Conservation (phyloP, 75 land plant species). For the Cupressus sempervirens region DNA sequence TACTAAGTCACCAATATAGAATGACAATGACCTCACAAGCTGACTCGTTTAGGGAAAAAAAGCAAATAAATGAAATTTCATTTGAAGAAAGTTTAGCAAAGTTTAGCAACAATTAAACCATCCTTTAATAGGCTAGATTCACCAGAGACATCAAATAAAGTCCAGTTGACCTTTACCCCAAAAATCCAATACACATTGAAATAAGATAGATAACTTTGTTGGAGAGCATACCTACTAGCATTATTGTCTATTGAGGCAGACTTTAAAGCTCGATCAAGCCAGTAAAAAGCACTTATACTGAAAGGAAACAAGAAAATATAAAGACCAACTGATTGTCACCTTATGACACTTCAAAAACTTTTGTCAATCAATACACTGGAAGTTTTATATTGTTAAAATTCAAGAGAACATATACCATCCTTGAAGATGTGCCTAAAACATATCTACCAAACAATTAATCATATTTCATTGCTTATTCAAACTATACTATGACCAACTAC, state of each 20-base stretch:
- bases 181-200: not conserved
- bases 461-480: slow-evolving; percentile 3
- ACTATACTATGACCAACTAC: not conserved
- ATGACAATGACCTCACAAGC: not conserved
- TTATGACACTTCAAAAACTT: not conserved
- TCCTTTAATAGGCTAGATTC: not conserved
- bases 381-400: not conserved
- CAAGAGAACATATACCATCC: not conserved
- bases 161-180: not conserved
- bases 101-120: not conserved
- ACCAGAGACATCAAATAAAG: not conserved
- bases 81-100: not conserved
- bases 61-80: not conserved
- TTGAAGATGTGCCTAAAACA: not conserved
- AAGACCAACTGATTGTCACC: not conserved
- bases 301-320: not conserved
- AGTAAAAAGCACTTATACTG: slow-evolving; percentile 10
- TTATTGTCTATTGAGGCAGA: slow-evolving; percentile 4
- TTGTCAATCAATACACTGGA: not conserved
- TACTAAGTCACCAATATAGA: not conserved
- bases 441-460: not conserved
- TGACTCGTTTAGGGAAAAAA: not conserved
- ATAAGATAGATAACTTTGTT: not conserved
- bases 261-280: slow-evolving; percentile 11
- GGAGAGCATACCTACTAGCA: slow-evolving; percentile 9